A percentile compares a stretch with the other conserved stretches of the same genome.
These are phyloP conservation scores for Kwoniella sp. DNA, from an alignment of 768 basidiomycete species.

Conservation along the genomic window DNA sequence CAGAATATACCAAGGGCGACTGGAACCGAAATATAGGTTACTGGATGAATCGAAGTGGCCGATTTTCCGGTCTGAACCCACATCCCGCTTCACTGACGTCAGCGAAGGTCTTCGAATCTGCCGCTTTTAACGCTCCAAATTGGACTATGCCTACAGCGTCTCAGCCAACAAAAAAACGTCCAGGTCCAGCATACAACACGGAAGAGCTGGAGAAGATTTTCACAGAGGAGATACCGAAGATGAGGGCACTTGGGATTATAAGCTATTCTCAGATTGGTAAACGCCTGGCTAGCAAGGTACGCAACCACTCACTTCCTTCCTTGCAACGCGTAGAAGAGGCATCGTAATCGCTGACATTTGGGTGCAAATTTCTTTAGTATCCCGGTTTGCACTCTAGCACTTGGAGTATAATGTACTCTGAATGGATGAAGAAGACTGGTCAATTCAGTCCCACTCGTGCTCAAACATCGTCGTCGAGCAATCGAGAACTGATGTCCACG, in stretches of 20 bases:
- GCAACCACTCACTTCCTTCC: too few species aligned
- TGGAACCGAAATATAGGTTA: constrained; percentile 2
- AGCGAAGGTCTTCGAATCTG: not conserved
- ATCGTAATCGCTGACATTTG: too few species aligned
- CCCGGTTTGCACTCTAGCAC: not conserved
- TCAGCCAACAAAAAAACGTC: not conserved
- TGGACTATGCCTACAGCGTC: not conserved
- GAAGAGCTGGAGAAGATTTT: constrained; percentile 13
- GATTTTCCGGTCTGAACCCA: constrained; percentile 3
- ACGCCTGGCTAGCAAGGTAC: constrained; percentile 8
- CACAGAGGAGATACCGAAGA: not conserved
- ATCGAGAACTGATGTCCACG: not conserved
- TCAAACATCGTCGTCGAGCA: not conserved
- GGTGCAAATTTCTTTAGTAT: not conserved
- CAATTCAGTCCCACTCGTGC: not conserved
- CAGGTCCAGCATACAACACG: not conserved
- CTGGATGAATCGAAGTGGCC: constrained; percentile 5
- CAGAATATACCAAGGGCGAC: not conserved
- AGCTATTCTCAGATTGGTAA: constrained; percentile 6
- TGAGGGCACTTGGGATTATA: not conserved
- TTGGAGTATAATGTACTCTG: constrained; percentile 14
- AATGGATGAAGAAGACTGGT: constrained; percentile 9
- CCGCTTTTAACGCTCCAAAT: not conserved
- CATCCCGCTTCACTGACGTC: not conserved
- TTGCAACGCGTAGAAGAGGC: too few species aligned